Conservation (phyloP, 768 basidiomycete genomes). For the Mycena chlorophos region DNA sequence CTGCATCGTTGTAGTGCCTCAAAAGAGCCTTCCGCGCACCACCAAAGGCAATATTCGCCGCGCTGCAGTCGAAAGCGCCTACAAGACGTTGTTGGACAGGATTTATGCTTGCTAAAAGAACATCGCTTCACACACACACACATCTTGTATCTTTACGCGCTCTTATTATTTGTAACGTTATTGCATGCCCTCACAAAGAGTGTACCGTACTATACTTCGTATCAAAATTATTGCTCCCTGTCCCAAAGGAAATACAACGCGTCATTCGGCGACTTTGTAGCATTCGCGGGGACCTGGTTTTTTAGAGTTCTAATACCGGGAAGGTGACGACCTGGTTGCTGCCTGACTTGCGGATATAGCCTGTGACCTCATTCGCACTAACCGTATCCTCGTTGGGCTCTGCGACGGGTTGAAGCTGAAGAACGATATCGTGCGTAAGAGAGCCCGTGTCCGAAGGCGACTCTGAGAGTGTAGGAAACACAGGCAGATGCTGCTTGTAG, state of each 20-base stretch:
- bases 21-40: constrained; percentile 51
- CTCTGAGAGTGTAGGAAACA: constrained; percentile 37
- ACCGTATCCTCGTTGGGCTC: constrained; percentile 11
- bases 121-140: background rate
- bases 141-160: constrained; percentile 12
- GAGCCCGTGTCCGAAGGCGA: constrained; percentile 13
- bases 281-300: background rate
- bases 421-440: constrained; percentile 28
- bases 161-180: background rate
- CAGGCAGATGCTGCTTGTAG: constrained; percentile 56
- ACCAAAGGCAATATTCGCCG: constrained; percentile 63
- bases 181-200: background rate
- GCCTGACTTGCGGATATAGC: constrained; percentile 31
- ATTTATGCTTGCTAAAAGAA: constrained; percentile 33
- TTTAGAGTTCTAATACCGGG: constrained; percentile 9
- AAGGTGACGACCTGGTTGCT: constrained; percentile 19
- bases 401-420: constrained; percentile 11
- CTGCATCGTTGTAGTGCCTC: constrained; percentile 48
- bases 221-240: too few species aligned
- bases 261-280: background rate
- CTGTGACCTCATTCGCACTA: constrained; percentile 25
- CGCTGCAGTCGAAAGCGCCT: constrained; percentile 49
- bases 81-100: constrained; percentile 40
- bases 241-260: too few species aligned
- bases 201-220: background rate